Base-by-base conservation (phyloP, 2,329 filamentous ascomycete genomes). In the Lachnellula subtilissima region DNA sequence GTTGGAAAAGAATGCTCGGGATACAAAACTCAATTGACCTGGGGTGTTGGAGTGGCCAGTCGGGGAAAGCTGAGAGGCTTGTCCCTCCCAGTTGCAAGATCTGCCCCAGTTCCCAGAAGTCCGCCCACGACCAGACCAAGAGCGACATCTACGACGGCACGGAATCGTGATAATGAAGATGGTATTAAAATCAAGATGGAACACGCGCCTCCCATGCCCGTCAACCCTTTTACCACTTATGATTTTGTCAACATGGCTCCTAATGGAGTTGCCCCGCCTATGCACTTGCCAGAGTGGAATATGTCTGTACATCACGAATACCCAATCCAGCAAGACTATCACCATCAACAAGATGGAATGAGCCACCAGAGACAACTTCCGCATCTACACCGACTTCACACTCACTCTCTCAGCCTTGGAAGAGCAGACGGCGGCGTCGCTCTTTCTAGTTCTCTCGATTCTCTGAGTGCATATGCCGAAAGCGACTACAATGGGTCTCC, bases 11-110 rank as follows among this genome's bases (percentile, higher is more conserved):
- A 96, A 70, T 97, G 93, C 76, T 91, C 90, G 28, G 93, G 93
- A 57, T 97, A 97, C 79, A 95, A 95, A 76, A 97, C 93, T 15
- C 92, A 93, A 65, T 80, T 97, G 73, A 97, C 93, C 48, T 97
- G 93, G 93, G 91, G 91, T 43, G 90, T 97, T 48, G 93, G 93
- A 51, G 93, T 97, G 57, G 93, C 93, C 55, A 97, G 92, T 74
- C 86, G 93, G 68, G 93, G 93, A 70, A 97, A 97, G 78, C 84
- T 97, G 61, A 85, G 93, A 60, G 93, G 93, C 40, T 79, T 97
- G 64, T 92, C 92, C 55, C 77, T 96, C 56, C 84, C 84, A 56
- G 80, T 87, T 60, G 84, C 83, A 54, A 85, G 84, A 69, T 80
- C 81, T 15, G 73, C 80, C 22, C 74, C 78, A 2, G 72, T 74